phyloP scores from a whole-genome alignment of 2,329 filamentous ascomycete species.

The Neospermospora avenae region DNA sequence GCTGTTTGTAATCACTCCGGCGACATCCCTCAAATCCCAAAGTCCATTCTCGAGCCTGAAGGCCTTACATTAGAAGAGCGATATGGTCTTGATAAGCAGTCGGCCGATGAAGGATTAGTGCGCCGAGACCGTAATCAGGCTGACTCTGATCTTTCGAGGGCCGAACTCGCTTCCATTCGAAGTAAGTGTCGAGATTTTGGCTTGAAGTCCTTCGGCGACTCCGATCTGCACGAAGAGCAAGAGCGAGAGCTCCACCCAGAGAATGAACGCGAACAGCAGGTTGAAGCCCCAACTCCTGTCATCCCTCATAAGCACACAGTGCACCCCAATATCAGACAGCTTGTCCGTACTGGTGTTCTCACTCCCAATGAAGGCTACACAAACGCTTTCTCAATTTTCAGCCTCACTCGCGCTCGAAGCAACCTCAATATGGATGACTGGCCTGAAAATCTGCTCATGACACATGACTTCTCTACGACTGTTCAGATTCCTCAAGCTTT shows the following conservation, averaged over 20 bases:
- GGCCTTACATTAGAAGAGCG: slow-evolving; percentile 48
- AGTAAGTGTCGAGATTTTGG: slow-evolving; percentile 40
- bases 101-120: not conserved
- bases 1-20: slow-evolving; percentile 10
- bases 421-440: slow-evolving; percentile 38
- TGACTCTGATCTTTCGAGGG: slow-evolving; percentile 7
- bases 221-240: slow-evolving; percentile 59
- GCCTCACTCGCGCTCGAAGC: slow-evolving; percentile 30
- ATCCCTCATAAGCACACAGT: slow-evolving; percentile 41
- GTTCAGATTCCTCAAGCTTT: slow-evolving; percentile 32
- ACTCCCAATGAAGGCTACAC: slow-evolving; percentile 16
- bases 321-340: slow-evolving; percentile 41
- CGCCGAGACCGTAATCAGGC: slow-evolving; percentile 3
- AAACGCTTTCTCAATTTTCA: slow-evolving; percentile 32
- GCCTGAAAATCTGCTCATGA: slow-evolving; percentile 43
- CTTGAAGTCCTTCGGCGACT: slow-evolving; percentile 33
- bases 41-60: slow-evolving; percentile 50
- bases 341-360: slow-evolving; percentile 39
- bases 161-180: slow-evolving; percentile 18
- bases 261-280: slow-evolving; percentile 55
- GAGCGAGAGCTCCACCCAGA: slow-evolving; percentile 66
- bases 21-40: slow-evolving; percentile 1
- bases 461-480: slow-evolving; percentile 48
- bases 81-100: slow-evolving; percentile 39
- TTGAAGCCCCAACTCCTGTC: slow-evolving; percentile 45